Conservation (phyloP, 352 stramenopile genomes). For the Globisporangium perplexum region DNA sequence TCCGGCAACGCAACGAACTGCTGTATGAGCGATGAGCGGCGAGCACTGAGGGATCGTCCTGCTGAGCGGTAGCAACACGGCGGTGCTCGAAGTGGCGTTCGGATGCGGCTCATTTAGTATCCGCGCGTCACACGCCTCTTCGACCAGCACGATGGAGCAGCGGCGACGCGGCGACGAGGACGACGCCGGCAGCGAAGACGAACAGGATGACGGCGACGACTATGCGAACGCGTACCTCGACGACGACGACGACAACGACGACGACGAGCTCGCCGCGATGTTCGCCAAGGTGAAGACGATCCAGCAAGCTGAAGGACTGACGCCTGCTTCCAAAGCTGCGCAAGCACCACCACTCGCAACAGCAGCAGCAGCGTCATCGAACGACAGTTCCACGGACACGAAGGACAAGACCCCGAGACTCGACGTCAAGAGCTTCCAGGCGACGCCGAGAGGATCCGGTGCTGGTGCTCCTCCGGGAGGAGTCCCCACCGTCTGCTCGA, state of each 20-base stretch:
- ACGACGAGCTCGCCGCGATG: conserved; percentile 61
- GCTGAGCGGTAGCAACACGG: too few relatives aligned
- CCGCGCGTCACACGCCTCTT: too few relatives aligned
- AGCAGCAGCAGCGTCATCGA: neutral
- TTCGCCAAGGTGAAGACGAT: conserved; percentile 71
- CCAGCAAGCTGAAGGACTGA: conserved; percentile 38
- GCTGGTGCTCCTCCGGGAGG: neutral
- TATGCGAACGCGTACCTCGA: conserved; percentile 37
- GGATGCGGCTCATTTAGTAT: too few relatives aligned
- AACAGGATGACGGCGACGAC: conserved; percentile 22
- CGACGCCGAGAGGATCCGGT: neutral
- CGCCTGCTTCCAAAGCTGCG: conserved; percentile 6
- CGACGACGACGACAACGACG: conserved; percentile 24
- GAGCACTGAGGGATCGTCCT: too few relatives aligned
- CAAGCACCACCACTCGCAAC: neutral
- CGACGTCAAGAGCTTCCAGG: conserved; percentile 9
- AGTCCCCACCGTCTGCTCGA: neutral
- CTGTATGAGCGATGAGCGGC: too few relatives aligned
- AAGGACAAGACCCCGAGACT: neutral
- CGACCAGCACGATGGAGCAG: neutral
- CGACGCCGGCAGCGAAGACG: conserved; percentile 17
- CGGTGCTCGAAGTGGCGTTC: too few relatives aligned
- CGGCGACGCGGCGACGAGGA: conserved; percentile 9
- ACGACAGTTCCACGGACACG: conserved; percentile 3
- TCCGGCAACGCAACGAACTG: too few relatives aligned